These are phyloP conservation scores for Helminthosporium solani DNA, from an alignment of 2,329 filamentous ascomycete genomes.

Conservation along the genomic window DNA sequence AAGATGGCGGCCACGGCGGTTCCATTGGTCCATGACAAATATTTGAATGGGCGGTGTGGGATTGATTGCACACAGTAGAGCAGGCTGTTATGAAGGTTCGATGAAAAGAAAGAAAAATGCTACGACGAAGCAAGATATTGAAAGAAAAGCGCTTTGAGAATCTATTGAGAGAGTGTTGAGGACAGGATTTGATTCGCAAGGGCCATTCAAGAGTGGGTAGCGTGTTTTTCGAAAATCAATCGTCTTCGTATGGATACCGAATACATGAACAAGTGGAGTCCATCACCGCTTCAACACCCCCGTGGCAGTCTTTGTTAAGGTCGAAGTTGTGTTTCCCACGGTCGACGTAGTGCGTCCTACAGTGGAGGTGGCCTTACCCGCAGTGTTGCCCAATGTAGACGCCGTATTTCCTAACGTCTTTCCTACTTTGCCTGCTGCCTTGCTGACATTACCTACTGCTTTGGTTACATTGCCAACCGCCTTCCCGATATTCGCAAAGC, in stretches of 20 bases:
- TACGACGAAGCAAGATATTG: too few species aligned
- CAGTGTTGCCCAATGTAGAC: not conserved
- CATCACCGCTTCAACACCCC: not conserved
- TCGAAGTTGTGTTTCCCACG: not conserved
- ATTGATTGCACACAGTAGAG: too few species aligned
- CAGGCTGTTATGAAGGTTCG: too few species aligned
- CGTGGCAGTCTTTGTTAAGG: not conserved
- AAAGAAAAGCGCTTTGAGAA: too few species aligned
- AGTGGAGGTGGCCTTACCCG: not conserved
- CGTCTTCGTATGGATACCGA: not conserved
- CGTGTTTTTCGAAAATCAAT: too few species aligned
- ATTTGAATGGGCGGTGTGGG: too few species aligned
- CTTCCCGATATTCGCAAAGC: conserved; percentile 1
- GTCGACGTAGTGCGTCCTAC: not conserved
- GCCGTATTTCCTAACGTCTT: conserved; percentile 1
- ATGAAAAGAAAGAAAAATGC: too few species aligned
- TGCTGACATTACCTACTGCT: conserved; percentile 1
- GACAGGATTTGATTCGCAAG: too few species aligned
- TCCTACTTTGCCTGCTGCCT: conserved; percentile 1
- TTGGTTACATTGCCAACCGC: conserved; percentile 1
- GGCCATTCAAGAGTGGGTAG: too few species aligned
- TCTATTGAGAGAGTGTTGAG: too few species aligned
- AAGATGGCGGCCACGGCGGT: too few species aligned
- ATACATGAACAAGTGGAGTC: not conserved
- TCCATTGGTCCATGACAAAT: too few species aligned